Conservation (phyloP, 1,284 basidiomycete genomes). For the Ganoderma leucocontextum region DNA sequence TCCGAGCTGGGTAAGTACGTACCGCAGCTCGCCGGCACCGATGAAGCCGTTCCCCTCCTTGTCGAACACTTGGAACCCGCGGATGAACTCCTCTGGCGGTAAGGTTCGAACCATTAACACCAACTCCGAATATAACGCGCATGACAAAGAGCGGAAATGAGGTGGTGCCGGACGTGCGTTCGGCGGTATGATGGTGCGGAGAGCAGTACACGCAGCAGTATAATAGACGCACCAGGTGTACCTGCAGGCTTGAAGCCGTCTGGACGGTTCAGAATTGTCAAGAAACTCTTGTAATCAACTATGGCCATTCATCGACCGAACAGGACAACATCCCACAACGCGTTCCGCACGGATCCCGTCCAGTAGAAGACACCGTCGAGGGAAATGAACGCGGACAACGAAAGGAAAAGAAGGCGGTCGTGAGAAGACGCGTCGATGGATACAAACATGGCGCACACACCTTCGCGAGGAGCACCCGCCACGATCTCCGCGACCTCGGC, state of each 20-base stretch:
- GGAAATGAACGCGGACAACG: not conserved
- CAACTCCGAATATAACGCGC: not conserved
- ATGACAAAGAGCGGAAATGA: not conserved
- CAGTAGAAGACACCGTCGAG: no score
- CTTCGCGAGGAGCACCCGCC: slow-evolving; percentile 76
- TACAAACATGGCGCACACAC: slow-evolving; percentile 50
- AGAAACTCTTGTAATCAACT: slow-evolving; percentile 93
- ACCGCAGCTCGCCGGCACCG: slow-evolving; percentile 91
- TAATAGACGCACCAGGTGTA: slow-evolving; percentile 73
- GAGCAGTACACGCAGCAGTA: not conserved
- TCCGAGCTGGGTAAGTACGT: slow-evolving; percentile 94
- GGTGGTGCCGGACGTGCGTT: not conserved
- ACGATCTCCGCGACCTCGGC: slow-evolving; percentile 92
- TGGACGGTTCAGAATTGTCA: slow-evolving; percentile 92
- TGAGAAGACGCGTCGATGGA: slow-evolving; percentile 13
- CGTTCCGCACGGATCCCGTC: not conserved
- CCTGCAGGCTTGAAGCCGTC: slow-evolving; percentile 98
- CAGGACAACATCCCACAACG: not conserved
- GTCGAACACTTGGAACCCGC: slow-evolving; percentile 99
- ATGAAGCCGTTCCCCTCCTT: slow-evolving; percentile 98
- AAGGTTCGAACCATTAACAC: not conserved
- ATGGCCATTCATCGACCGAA: slow-evolving; percentile 11
- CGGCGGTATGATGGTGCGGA: not conserved
- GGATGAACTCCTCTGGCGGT: slow-evolving; percentile 95
- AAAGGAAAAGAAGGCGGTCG: not conserved